Evolutionary conservation across 352 stramenopile genomes (phyloP), one percentile per base, ranked within the genome.

Genomic region (Phytophthora cryptogea): DNA sequence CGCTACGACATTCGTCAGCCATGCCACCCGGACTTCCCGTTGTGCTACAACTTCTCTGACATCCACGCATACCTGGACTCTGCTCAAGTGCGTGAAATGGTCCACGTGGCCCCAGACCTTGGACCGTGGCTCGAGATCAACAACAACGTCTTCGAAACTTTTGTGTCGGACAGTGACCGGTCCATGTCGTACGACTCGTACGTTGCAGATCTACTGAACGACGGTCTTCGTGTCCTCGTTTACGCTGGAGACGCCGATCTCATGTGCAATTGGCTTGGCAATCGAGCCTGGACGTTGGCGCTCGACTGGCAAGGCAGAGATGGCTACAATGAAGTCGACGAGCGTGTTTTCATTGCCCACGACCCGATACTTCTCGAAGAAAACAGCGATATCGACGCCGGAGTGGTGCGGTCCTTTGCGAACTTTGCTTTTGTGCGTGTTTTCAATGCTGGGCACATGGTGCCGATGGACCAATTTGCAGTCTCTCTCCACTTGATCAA

Each of bases 231-330:
- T 6, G 90, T 97, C 5, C 76, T 98, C 16, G 94, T 99, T 57
- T 99, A 98, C 76, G 91, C 92, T n/a, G 96, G 96, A 41, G 96
- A 99, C 72, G 77, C 90, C 13, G 96, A 98, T 60, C 95, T 97
- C 59, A 97, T 98, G 66, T 98, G 92, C 76, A 98, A 98, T 63
- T 98, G 96, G 78, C 63, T 98, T 41, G 95, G 95, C 28, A 98
- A 98, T 65, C 64, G 89, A 49, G 94, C 93, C 4, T 98, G 93
- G 94, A 97, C 90, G 6, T 61, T 88, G 8, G 83, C 64, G 6
- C 73, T 99, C 32, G 78, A 97, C 14, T 99, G 96, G 96, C 59
- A 59, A 13, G 89, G 94, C 52, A 83, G 88, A 42, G 66, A 69
- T 5, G 86, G 76, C 2, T 98, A 96, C 77, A 85, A 95, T 36